phyloP scores from a whole-genome alignment of 306 rosid species.

The Macrotyloma uniflorum region DNA sequence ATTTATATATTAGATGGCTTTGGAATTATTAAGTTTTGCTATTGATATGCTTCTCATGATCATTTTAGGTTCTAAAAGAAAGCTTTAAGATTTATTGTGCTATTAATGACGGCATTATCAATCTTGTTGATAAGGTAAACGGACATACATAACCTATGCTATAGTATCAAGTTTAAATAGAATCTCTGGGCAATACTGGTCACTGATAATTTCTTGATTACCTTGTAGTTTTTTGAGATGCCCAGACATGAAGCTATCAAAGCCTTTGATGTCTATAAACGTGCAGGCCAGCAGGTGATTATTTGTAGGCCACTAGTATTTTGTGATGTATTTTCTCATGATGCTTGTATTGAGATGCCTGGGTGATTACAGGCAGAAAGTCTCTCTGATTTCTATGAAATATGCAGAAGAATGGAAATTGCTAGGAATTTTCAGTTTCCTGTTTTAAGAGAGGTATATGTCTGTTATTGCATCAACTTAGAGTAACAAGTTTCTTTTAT shows the following conservation, averaged over 20 bases:
- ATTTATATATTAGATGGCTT: neutral
- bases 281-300: constrained; percentile 84
- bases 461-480: constrained; percentile 3
- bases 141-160: neutral
- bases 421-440: constrained; percentile 93
- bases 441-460: constrained; percentile 68
- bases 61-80: constrained; percentile 74
- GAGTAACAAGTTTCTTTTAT: neutral
- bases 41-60: constrained; percentile 15
- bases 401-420: constrained; percentile 80
- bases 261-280: constrained; percentile 81
- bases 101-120: constrained; percentile 80
- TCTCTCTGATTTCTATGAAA: constrained; percentile 78
- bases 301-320: neutral
- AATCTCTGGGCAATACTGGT: neutral
- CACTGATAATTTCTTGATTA: constrained; percentile 5
- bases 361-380: constrained; percentile 59
- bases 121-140: constrained; percentile 82
- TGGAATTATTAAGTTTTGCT: neutral
- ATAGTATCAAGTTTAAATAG: neutral
- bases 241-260: constrained; percentile 79
- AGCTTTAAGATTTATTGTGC: constrained; percentile 81
- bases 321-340: constrained; percentile 12
- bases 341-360: constrained; percentile 15
- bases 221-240: constrained; percentile 84